Evolutionary conservation across 441 rosid species (phyloP), one percentile per base, ranked within the genome.

Genomic region (Sinapis alba): DNA sequence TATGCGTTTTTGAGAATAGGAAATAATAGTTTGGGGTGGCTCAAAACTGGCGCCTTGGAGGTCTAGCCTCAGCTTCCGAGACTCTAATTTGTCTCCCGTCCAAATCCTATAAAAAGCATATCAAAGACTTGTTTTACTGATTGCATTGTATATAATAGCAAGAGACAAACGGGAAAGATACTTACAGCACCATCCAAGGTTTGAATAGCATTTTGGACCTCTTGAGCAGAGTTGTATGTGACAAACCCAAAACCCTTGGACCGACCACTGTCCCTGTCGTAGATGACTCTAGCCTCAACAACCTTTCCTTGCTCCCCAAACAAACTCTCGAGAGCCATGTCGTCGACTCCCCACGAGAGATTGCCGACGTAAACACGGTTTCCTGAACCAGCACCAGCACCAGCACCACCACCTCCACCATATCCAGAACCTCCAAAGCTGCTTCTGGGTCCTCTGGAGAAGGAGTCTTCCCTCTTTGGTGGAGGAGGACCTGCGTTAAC

Each of bases 221-320:
- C 98, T 26, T 88, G 83, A 69, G 94, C 62, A 63, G 94, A 88
- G 72, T 84, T 82, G 77, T 84, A 93, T 8, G 94, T 86, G 20
- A 93, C 98, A 77, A 93, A 93, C 57, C 98, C 98, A 19, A 91
- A 93, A 79, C 98, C 97, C 86, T 93, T 89, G 45, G 97, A 93
- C 77, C 98, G 86, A 58, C 98, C 97, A 73, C 82, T 91, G 53
- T 91, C 97, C 84, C 96, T 78, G 77, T 93, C 98, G 71, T 86
- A 89, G 41, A 93, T 86, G 38, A 91, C 98, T 83, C 62, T 93
- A 13, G 97, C 98, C 62, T 93, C 98, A 69, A 87, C 70, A 71
- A 93, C 97, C 69, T 85, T 84, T 5, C 98, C 94, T 59, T 87
- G 90, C 85, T 86, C 94, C 21, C 87, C 84, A 67, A 91, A 93